A percentile compares a stretch with the other conserved stretches of the same genome.
phyloP scores from a whole-genome alignment of 768 basidiomycete genomes.

The Tulasnella sp. region DNA sequence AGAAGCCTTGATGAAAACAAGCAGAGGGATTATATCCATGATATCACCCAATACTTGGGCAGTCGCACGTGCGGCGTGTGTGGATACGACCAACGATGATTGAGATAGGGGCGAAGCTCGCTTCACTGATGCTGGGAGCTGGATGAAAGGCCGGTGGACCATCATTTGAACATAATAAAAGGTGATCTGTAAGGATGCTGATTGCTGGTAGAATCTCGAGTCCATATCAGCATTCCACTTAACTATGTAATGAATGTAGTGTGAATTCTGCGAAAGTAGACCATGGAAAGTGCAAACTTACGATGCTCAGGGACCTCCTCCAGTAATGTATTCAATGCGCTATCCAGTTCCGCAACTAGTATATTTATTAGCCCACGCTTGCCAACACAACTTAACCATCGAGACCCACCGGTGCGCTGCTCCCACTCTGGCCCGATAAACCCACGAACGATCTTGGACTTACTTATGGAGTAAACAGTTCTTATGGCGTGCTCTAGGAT shows the following conservation, averaged over 20 bases:
- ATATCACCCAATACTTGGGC: slow-evolving; percentile 59
- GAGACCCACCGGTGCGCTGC: too few species aligned
- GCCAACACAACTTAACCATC: background rate
- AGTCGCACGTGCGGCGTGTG: slow-evolving; percentile 68
- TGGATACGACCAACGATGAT: slow-evolving; percentile 65
- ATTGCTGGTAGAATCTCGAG: slow-evolving; percentile 43
- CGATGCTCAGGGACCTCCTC: slow-evolving; percentile 57
- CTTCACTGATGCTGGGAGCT: slow-evolving; percentile 34
- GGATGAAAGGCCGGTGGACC: slow-evolving; percentile 70
- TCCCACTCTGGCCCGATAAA: slow-evolving; percentile 48
- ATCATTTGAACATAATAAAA: slow-evolving; percentile 65
- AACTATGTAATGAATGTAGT: slow-evolving; percentile 31
- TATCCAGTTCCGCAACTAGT: slow-evolving; percentile 51
- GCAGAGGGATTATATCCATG: slow-evolving; percentile 30
- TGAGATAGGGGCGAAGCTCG: slow-evolving; percentile 41
- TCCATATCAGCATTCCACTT: slow-evolving; percentile 47
- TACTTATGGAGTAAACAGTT: slow-evolving; percentile 66
- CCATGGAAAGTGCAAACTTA: slow-evolving; percentile 23
- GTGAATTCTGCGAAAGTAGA: too few species aligned
- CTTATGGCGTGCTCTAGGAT: slow-evolving; percentile 51
- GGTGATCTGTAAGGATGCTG: slow-evolving; percentile 43
- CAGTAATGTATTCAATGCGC: slow-evolving; percentile 61
- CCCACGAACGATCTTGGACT: slow-evolving; percentile 43
- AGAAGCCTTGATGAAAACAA: slow-evolving; percentile 31
- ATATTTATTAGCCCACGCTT: background rate